A percentile compares a stretch with the other conserved stretches of the same genome.
phyloP scores from a whole-genome alignment of 2,329 filamentous ascomycete species.

The Helminthosporium solani region DNA sequence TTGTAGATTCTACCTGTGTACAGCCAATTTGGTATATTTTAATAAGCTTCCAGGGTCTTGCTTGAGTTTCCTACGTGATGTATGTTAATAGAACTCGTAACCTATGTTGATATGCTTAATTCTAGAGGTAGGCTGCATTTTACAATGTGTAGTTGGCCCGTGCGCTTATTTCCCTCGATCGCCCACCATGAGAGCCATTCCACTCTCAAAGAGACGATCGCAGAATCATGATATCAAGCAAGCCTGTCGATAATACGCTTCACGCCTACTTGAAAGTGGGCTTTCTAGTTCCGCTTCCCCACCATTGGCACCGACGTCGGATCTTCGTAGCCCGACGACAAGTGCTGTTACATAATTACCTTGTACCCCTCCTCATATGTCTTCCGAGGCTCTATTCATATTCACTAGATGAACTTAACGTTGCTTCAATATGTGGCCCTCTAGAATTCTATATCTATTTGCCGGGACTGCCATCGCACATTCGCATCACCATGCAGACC shows the following conservation, averaged over 20 bases:
- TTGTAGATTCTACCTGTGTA: too few species aligned
- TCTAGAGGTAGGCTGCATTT: too few species aligned
- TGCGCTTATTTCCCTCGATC: too few species aligned
- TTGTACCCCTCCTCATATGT: conserved; percentile 17
- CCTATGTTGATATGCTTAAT: too few species aligned
- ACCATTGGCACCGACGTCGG: conserved; percentile 16
- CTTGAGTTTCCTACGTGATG: background rate
- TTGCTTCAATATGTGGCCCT: conserved; percentile 22
- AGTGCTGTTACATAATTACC: conserved; percentile 37
- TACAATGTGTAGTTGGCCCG: too few species aligned
- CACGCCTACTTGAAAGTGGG: conserved; percentile 12
- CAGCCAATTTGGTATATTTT: background rate
- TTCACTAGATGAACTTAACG: too few species aligned
- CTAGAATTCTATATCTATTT: conserved; percentile 13
- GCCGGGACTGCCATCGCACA: conserved; percentile 25
- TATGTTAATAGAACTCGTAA: too few species aligned
- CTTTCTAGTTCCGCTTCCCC: conserved; percentile 23
- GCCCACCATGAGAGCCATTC: too few species aligned
- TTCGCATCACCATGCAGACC: conserved; percentile 29
- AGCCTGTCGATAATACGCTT: too few species aligned
- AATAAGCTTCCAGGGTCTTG: background rate
- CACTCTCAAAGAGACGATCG: too few species aligned
- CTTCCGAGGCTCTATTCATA: conserved; percentile 5
- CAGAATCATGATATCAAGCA: too few species aligned
- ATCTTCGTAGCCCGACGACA: conserved; percentile 25